Percentiles rank a stretch among this genome's conserved stretches.
Evolutionary conservation across 202 grass and related monocot species (phyloP).

Genomic region (Digitaria exilis): DNA sequence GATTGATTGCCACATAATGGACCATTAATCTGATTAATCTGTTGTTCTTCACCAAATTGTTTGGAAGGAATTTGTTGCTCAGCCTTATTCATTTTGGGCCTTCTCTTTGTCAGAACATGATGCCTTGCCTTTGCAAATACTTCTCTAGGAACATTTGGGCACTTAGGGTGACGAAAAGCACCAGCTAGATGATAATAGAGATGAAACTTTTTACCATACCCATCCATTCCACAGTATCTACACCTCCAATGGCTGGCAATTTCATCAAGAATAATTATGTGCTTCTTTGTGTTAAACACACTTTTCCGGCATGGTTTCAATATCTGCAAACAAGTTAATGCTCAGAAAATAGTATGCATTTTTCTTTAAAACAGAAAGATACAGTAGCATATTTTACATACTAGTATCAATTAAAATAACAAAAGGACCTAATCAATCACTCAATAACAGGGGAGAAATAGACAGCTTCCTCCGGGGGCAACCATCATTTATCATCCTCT

Average conservation of each 20-base stretch:
- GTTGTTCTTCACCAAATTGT: constrained; percentile 33
- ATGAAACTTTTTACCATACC: constrained; percentile 45
- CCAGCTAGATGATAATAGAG: constrained; percentile 53
- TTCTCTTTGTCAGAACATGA: constrained; percentile 49
- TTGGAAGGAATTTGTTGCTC: constrained; percentile 21
- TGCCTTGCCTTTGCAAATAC: constrained; percentile 35
- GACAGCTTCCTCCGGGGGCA: no score
- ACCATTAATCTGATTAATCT: constrained; percentile 10
- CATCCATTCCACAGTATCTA: constrained; percentile 55
- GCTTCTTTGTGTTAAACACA: constrained; percentile 48
- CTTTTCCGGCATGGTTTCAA: constrained; percentile 32
- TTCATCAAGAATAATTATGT: constrained; percentile 50
- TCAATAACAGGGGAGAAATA: constrained; percentile 15
- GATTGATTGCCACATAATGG: constrained; percentile 14
- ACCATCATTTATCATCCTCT: constrained; percentile 1
- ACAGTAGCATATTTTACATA: not conserved
- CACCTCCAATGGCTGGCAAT: constrained; percentile 49
- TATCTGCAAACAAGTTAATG: constrained; percentile 41
- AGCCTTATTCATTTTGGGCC: constrained; percentile 25
- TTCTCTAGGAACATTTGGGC: constrained; percentile 53
- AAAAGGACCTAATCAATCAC: constrained; percentile 30
- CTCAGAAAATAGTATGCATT: not conserved
- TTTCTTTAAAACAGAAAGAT: constrained; percentile 2
- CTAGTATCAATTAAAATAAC: constrained; percentile 18
- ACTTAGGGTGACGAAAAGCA: constrained; percentile 41